These are phyloP conservation scores for Stagonosporopsis chrysanthemi DNA, from an alignment of 2,329 filamentous ascomycete genomes.

Conservation along the genomic window DNA sequence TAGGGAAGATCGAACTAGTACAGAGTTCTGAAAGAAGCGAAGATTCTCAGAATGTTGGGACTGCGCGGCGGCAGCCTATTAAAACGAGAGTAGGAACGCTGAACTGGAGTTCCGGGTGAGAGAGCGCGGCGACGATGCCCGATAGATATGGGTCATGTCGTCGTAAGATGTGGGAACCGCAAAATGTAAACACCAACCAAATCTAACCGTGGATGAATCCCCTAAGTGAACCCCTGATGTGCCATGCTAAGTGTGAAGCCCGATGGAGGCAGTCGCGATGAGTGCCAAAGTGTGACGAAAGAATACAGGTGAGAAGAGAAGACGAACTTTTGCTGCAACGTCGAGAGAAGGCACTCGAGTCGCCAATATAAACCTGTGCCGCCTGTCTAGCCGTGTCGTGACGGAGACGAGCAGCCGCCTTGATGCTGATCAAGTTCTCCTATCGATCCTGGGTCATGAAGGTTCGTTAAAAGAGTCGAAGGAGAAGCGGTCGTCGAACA, in stretches of 20 bases:
- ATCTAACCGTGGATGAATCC: constrained; percentile 35
- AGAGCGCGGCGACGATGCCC: constrained; percentile 43
- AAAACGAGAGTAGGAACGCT: constrained; percentile 52
- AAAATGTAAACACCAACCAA: constrained; percentile 39
- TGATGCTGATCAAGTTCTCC: constrained; percentile 25
- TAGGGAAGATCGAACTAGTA: constrained; percentile 32
- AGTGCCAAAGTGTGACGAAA: constrained; percentile 34
- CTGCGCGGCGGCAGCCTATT: constrained; percentile 36
- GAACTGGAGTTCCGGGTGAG: constrained; percentile 25
- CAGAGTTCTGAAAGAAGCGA: constrained; percentile 36
- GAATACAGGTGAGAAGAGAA: constrained; percentile 38
- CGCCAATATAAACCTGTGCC: constrained; percentile 35
- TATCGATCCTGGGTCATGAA: constrained; percentile 45
- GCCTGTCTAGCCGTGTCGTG: constrained; percentile 45
- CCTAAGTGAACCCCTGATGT: constrained; percentile 29
- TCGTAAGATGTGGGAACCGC: constrained; percentile 37
- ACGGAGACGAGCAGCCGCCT: constrained; percentile 38
- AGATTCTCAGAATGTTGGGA: constrained; percentile 44
- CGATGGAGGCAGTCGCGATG: constrained; percentile 17
- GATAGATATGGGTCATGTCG: constrained; percentile 39
- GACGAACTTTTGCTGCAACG: constrained; percentile 38
- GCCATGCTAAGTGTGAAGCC: constrained; percentile 36
- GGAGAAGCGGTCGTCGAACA: constrained; percentile 23
- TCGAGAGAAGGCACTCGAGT: constrained; percentile 23
- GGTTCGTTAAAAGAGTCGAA: constrained; percentile 42